Evolutionary conservation across 768 basidiomycete genomes (phyloP), one percentile per base, ranked within the genome.

Genomic region (Tricholoma furcatifolium): DNA sequence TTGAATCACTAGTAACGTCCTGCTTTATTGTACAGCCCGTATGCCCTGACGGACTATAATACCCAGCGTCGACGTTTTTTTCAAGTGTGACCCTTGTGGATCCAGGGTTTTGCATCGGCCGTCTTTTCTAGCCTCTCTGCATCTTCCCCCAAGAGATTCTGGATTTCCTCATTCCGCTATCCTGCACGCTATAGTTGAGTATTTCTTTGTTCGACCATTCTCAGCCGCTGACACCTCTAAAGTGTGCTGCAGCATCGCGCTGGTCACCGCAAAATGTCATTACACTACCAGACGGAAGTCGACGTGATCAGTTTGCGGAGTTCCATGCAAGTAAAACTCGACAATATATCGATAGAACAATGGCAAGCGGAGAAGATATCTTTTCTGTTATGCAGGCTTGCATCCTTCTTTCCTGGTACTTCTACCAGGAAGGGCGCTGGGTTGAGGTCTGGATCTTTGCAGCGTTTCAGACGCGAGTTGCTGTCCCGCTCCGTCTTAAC

Each of bases 401-500:
- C 62, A 86, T 87, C 56, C 72, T 93, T 20, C 79, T 93, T 15
- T 89, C 88, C 2, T 93, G 91, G 91, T 93, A 91, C 69, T 92
- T 93, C 59, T 93, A 92, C 63, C 87, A 91, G 51, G 91, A 93
- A 68, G 91, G 91, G 2, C 79, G 90, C 50, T 82, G 91, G 91
- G 91, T 93, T 8, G 91, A 93, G 69, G 87, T 93, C 3, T 93
- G 91, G 91, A 88, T 92, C 36, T 91, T 91, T 68, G 89, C 91
- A 17, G 88, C 82, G 11, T 92, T 92, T 62, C 88, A 91, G 64
- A 89, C 85, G 14, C 79, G 91, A 27, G 88, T 89, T 17, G 87
- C 89, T 21, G 78, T 93, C 15, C 91, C 91, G 5, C 74, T 93
- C 27, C 84, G 91, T 39, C 70, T 92, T 23, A 93, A 93, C 67